Base-by-base conservation (phyloP, 371 early-diverging fungal species). In the Mucor mucedo region DNA sequence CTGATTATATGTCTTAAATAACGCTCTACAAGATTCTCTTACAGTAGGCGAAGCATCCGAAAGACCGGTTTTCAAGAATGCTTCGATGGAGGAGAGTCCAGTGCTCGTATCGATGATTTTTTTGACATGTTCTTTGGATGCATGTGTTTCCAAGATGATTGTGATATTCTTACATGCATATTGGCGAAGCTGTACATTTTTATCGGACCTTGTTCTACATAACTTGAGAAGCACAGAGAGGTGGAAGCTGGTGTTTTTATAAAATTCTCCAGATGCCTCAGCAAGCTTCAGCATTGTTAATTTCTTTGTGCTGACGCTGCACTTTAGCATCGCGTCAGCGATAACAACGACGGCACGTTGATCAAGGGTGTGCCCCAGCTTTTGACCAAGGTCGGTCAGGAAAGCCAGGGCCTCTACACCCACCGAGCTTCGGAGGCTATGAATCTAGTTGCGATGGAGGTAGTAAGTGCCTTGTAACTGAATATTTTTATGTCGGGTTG, bases 101-200 rank as follows among this genome's bases (percentile, higher is more conserved):
- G 63, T 74, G 71, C 40, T 69, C 66, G 29, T 49, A 52, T n/a
- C 72, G 75, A 63, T 82, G 77, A 13, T 68, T 4, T 4, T 6
- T 35, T 8, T 4, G 35, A 35, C 35, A 35, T 35, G 35, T 4
- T 35, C 35, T 35, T 35, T 35, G 4, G 35, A 6, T 4, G 35
- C 35, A 35, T 35, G 35, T 4, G 8, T 60, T 52, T 70, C 63
- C 5, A 79, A 38, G 2, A 82, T 42, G 30, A 71, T 66, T 47
- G 65, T 65, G 33, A 70, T 53, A 56, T 69, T 77, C 2, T 52
- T 59, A 16, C 73, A 38, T 3, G 76, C 64, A 47, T 54, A 72
- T 35, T 72, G 65, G 32, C 76, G 69, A 42, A 67, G 65, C 33
- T 82, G 79, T 8, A 66, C 69, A 42, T 74, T 82, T 59, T 77